Evolutionary conservation across 83 land plant species (phyloP).

Genomic region (Thuja plicata): DNA sequence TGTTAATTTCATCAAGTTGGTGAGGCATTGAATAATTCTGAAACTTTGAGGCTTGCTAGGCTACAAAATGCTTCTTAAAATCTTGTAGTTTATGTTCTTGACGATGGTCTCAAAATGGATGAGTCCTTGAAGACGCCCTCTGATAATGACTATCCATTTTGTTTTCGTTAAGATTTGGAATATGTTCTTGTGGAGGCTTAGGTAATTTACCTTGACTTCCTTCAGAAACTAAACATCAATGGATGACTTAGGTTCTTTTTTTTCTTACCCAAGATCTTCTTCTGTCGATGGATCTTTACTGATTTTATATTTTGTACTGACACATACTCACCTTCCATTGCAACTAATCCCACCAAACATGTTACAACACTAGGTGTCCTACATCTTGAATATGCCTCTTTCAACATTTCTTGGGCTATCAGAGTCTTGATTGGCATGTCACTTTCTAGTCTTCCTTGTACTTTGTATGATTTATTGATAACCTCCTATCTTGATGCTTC

Average conservation of each 20-base stretch:
- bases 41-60: slow-evolving; percentile 67
- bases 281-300: slow-evolving; percentile 15
- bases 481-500: too few species aligned
- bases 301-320: slow-evolving; percentile 5
- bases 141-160: slow-evolving; percentile 5
- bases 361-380: slow-evolving; percentile 82
- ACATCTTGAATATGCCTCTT: slow-evolving; percentile 32
- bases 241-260: slow-evolving; percentile 1
- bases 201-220: neutral
- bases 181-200: neutral
- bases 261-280: neutral
- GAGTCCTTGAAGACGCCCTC: neutral
- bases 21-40: slow-evolving; percentile 37
- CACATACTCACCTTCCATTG: slow-evolving; percentile 16
- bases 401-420: slow-evolving; percentile 52
- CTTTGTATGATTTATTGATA: too few species aligned
- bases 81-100: slow-evolving; percentile 86
- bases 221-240: slow-evolving; percentile 1
- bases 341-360: slow-evolving; percentile 83
- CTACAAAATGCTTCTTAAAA: slow-evolving; percentile 87
- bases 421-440: slow-evolving; percentile 64
- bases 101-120: slow-evolving; percentile 68
- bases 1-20: slow-evolving; percentile 28
- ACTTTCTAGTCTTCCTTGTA: slow-evolving; percentile 21
- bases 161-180: neutral